These are phyloP conservation scores for Murraya paniculata DNA, from an alignment of 345 rosid species.

Conservation along the genomic window DNA sequence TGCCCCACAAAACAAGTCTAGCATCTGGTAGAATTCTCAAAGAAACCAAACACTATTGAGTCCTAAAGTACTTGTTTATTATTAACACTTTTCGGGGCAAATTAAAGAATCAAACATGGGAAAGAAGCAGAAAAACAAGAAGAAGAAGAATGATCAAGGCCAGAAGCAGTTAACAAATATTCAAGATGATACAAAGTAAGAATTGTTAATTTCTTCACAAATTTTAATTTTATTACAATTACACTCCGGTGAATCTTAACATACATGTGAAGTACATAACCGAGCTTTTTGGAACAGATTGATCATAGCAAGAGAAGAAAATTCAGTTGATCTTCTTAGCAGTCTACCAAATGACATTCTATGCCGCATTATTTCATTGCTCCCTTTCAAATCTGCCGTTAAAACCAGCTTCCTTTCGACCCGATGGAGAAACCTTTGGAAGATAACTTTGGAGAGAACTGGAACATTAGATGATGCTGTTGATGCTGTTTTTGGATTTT, in stretches of 20 bases:
- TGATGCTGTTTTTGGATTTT: background rate
- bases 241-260: background rate
- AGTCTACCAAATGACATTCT: slow-evolving; percentile 3
- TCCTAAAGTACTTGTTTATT: too few relatives aligned
- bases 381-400: slow-evolving; percentile 8
- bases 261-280: too few relatives aligned
- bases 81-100: too few relatives aligned
- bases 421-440: slow-evolving; percentile 5
- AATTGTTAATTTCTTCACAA: background rate
- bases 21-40: too few relatives aligned
- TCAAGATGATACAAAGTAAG: background rate
- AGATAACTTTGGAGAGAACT: background rate
- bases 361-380: slow-evolving; percentile 6
- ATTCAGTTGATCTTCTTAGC: background rate
- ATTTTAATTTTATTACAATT: background rate
- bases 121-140: background rate
- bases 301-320: background rate
- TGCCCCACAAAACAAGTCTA: too few relatives aligned
- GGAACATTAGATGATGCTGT: background rate
- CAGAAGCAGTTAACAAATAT: background rate
- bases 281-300: background rate
- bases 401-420: slow-evolving; percentile 2
- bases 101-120: slow-evolving; percentile 2
- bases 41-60: too few relatives aligned
- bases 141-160: too few relatives aligned